A percentile compares a stretch with the other conserved stretches of the same genome.
Evolutionary conservation across 2,329 filamentous ascomycete genomes (phyloP).

Genomic region (Nakataea oryzae): DNA sequence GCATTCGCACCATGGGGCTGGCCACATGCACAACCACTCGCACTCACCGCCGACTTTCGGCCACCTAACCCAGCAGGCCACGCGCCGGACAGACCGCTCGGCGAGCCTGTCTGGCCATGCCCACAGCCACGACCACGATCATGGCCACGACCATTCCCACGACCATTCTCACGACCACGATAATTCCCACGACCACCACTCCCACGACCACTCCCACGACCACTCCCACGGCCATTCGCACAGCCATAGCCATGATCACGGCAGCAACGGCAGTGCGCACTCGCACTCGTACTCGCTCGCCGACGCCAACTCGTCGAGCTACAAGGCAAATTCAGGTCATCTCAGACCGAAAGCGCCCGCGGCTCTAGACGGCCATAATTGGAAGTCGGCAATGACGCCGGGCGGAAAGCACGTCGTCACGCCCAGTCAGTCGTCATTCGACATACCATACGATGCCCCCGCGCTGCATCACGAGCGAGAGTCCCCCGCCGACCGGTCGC

Average conservation of each 20-base stretch:
- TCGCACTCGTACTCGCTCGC: constrained; percentile 20
- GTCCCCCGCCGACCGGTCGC: constrained; percentile 44
- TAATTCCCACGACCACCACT: constrained; percentile 13
- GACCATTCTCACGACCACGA: constrained; percentile 11
- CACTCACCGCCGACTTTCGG: constrained; percentile 29
- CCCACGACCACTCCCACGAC: constrained; percentile 13
- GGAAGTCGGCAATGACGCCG: background rate
- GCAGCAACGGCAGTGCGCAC: constrained; percentile 12
- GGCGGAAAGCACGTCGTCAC: constrained; percentile 29
- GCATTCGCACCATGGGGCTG: constrained; percentile 25
- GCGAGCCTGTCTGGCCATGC: constrained; percentile 13
- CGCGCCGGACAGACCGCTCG: constrained; percentile 11
- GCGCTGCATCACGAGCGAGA: constrained; percentile 20
- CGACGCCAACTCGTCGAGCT: constrained; percentile 3
- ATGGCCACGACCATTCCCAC: constrained; percentile 13
- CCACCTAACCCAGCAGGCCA: constrained; percentile 19
- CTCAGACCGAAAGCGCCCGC: background rate
- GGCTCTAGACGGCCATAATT: background rate
- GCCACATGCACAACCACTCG: constrained; percentile 25
- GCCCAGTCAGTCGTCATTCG: constrained; percentile 16
- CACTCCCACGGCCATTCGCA: constrained; percentile 16
- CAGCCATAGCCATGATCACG: constrained; percentile 10
- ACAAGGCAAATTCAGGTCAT: background rate
- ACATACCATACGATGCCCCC: constrained; percentile 19
- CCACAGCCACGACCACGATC: constrained; percentile 16